Conservation (phyloP, 1,284 basidiomycete species). For the Ganoderma multipileum region DNA sequence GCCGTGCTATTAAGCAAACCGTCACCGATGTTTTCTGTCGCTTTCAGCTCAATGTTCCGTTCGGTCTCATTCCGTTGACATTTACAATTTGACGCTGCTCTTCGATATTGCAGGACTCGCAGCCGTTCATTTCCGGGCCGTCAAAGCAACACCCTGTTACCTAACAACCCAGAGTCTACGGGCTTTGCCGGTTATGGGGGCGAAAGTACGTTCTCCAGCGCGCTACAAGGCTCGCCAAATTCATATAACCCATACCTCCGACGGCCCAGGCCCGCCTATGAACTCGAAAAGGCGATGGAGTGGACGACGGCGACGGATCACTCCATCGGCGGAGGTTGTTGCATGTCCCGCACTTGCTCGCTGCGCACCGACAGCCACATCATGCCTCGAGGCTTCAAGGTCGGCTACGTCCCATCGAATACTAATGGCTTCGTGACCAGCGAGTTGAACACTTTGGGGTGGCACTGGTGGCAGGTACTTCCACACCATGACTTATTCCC, state of each 20-base stretch:
- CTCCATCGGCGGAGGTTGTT: not conserved
- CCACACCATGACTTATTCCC: too few relatives aligned
- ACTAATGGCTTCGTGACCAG: not conserved
- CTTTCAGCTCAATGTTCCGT: not conserved
- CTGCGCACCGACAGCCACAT: not conserved
- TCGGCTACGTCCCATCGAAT: not conserved
- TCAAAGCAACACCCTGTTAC: not conserved
- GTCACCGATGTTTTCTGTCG: not conserved
- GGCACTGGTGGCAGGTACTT: not conserved
- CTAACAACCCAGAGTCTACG: not conserved
- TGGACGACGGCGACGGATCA: not conserved
- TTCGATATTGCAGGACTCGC: not conserved
- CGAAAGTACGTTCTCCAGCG: not conserved
- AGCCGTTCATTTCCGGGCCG: not conserved
- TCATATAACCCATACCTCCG: conserved; percentile 7
- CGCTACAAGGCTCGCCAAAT: conserved; percentile 7
- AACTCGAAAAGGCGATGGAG: not conserved
- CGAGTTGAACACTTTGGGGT: not conserved
- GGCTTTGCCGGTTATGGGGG: not conserved
- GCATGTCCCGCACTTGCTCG: not conserved
- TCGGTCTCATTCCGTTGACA: not conserved
- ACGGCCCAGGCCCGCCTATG: conserved; percentile 1
- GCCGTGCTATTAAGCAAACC: not conserved
- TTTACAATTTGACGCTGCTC: not conserved
- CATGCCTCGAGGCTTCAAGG: not conserved